Base-by-base conservation (phyloP, 2,329 filamentous ascomycete species). In the Amauroascus verrucosus region DNA sequence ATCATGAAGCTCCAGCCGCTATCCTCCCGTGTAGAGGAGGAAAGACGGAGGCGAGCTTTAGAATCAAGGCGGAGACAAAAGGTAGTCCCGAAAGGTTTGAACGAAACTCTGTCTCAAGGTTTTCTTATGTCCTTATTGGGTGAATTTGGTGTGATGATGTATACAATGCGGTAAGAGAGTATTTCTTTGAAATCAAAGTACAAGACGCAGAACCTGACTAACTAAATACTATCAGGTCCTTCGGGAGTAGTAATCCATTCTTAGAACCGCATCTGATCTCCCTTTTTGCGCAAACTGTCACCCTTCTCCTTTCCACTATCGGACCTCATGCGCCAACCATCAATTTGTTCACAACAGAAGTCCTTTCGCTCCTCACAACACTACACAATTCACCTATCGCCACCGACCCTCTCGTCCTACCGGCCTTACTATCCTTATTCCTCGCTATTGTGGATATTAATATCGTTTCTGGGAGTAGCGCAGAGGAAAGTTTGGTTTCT, bases 121-220 rank as follows among this genome's bases (percentile, higher is more conserved):
- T 93, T 96, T 74, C 96, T 97, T 78, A 86, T 85, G 58, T 91
- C 93, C 0, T 75, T 98, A 8, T 85, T 85, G 0, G 85, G 85
- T 0, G 83, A 88, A 40, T 94, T 93, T 70, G 86, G 85, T 64
- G 76, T 85, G 2, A 74, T 79, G 57, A 63, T 77, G 30, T 78
- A 78, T 58, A 67, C 65, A n/a, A 83, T 73, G 18, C 70, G 70
- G 73, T 76, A 65, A 63, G 63, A 65, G 55, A 41, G 48, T 54
- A 26, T 53, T 38, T 26, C 28, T 78, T 0, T 67, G 16, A 1
- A 14, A 35, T 35, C 13, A n/a, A 20, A 80, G 43, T 72, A 71
- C 44, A 69, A 72, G 0, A 62, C 61, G 66, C 62, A 66, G 3
- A 61, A 65, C 13, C 71, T 74, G 32, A 71, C 6, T 67, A 72